phyloP scores from a whole-genome alignment of 2,329 filamentous ascomycete species.

The Fusarium dlaminii region DNA sequence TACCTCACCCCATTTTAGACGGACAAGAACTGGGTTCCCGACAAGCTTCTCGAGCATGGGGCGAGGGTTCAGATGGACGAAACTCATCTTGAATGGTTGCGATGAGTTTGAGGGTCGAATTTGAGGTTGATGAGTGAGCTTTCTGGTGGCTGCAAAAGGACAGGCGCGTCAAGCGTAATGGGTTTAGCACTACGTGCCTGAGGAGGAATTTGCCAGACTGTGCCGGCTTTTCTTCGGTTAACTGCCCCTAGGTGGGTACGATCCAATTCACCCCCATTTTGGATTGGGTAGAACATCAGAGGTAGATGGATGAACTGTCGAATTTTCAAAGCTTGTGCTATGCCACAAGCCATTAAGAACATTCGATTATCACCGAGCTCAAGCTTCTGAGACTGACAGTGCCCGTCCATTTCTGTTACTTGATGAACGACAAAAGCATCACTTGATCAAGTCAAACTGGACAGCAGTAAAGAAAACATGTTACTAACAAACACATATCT shows the following conservation, averaged over 20 bases:
- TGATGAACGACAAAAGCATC: background rate
- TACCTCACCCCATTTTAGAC: constrained; percentile 97
- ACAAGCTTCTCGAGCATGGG: constrained; percentile 95
- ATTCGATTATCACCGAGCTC: background rate
- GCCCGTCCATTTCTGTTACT: background rate
- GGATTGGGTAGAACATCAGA: background rate
- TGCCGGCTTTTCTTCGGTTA: constrained; percentile 27
- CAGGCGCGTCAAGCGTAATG: constrained; percentile 30
- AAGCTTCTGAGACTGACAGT: background rate
- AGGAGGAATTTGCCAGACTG: constrained; percentile 31
- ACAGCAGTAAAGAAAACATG: background rate
- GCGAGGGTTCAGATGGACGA: constrained; percentile 95
- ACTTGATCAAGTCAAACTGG: background rate
- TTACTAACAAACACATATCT: background rate
- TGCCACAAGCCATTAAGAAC: background rate
- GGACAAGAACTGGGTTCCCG: constrained; percentile 89
- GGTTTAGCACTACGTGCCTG: constrained; percentile 32
- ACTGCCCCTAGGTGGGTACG: background rate
- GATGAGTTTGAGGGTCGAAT: constrained; percentile 25
- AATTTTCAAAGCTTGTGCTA: background rate
- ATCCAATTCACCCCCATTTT: background rate
- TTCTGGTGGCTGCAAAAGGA: constrained; percentile 34
- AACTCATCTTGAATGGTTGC: constrained; percentile 54
- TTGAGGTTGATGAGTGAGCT: constrained; percentile 37
- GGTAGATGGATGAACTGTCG: background rate